Conservation (phyloP, 306 rosid genomes). For the Gynostemma pentaphyllum region DNA sequence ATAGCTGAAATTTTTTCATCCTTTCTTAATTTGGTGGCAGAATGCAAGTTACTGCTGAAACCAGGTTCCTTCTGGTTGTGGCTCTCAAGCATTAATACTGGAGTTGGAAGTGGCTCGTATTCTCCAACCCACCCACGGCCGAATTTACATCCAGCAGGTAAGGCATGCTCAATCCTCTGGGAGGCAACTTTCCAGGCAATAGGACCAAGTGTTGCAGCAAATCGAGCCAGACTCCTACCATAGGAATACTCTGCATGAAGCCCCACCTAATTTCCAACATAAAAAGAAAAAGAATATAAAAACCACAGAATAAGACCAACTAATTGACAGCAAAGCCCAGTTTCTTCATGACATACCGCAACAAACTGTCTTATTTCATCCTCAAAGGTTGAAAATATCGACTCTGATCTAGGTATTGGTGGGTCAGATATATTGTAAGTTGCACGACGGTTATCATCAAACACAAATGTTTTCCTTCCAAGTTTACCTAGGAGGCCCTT, state of each 20-base stretch:
- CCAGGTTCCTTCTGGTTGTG: conserved; percentile 38
- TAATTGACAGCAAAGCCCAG: neutral
- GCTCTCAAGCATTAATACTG: conserved; percentile 59
- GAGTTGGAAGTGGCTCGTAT: conserved; percentile 92
- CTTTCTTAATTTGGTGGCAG: conserved; percentile 30
- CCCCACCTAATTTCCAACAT: conserved; percentile 57
- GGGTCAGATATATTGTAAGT: conserved; percentile 46
- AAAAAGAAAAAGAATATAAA: conserved; percentile 2
- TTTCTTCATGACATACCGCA: conserved; percentile 47
- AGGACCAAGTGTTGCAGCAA: conserved; percentile 83
- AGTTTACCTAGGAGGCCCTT: conserved; percentile 46
- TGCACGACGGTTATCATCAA: conserved; percentile 77
- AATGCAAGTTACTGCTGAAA: conserved; percentile 25
- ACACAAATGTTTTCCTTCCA: conserved; percentile 57
- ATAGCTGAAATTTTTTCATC: conserved; percentile 31
- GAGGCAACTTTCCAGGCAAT: conserved; percentile 92
- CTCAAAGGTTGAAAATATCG: conserved; percentile 69
- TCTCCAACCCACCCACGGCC: conserved; percentile 99
- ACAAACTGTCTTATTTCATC: conserved; percentile 82
- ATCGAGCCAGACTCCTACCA: conserved; percentile 96
- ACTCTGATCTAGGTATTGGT: conserved; percentile 52
- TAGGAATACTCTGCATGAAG: conserved; percentile 93
- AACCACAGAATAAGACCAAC: conserved; percentile 7
- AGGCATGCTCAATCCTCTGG: conserved; percentile 71
- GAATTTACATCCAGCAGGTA: conserved; percentile 75